Conservation (phyloP, 371 early-diverging fungal genomes). For the Circinella minor region DNA sequence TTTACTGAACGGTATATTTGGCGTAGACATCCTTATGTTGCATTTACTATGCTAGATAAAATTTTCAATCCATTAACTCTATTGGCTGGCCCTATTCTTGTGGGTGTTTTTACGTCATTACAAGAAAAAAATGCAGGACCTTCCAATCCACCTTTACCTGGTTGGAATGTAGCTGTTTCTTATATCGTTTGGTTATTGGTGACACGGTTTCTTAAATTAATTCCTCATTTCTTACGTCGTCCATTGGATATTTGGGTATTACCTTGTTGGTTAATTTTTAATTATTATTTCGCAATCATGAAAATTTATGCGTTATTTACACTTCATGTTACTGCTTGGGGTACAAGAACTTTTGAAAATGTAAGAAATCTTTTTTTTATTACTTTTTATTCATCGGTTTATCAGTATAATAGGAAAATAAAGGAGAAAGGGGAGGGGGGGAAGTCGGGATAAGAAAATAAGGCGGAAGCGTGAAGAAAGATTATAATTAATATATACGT, state of each 20-base stretch:
- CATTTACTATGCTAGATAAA: conserved; percentile 78
- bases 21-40: conserved; percentile 70
- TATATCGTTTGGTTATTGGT: conserved; percentile 65
- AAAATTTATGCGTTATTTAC: conserved; percentile 65
- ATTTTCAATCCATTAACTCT: conserved; percentile 73
- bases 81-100: conserved; percentile 69
- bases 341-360: conserved; percentile 46
- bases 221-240: conserved; percentile 62
- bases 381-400: not conserved
- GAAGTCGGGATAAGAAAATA: not conserved
- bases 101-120: conserved; percentile 38
- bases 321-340: conserved; percentile 70
- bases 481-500: not conserved
- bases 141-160: conserved; percentile 25
- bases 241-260: conserved; percentile 64
- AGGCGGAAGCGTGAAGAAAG: too few relatives aligned
- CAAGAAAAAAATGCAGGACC: conserved; percentile 17
- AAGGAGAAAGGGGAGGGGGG: too few relatives aligned
- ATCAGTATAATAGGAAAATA: too few relatives aligned
- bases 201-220: conserved; percentile 62
- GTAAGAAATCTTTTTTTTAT: conserved; percentile 16
- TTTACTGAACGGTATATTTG: conserved; percentile 68
- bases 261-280: conserved; percentile 67
- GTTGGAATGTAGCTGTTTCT: conserved; percentile 60
- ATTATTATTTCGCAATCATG: conserved; percentile 70